Conservation (phyloP, 2,329 filamentous ascomycete species). For the Septoria petroselini region DNA sequence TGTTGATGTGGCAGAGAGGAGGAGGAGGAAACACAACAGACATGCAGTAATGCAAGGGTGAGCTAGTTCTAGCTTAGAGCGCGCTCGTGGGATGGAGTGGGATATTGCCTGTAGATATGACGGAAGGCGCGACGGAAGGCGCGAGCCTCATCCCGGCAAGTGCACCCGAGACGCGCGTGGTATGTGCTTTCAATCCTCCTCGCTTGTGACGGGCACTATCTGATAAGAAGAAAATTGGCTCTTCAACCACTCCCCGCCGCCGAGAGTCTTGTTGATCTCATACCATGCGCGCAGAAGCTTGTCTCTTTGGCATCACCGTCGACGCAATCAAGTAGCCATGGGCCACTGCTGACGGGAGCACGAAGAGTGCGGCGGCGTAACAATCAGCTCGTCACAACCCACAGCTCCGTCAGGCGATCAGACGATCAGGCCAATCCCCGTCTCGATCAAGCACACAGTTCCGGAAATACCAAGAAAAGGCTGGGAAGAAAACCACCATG, state of each 20-base stretch:
- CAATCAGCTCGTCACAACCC: neutral
- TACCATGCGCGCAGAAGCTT: conserved; percentile 11
- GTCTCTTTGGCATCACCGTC: conserved; percentile 10
- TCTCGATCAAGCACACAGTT: too few relatives aligned
- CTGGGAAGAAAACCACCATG: conserved; percentile 10
- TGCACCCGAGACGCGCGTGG: neutral
- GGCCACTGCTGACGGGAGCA: conserved; percentile 10
- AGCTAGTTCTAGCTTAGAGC: too few relatives aligned
- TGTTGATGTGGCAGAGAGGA: conserved; percentile 6
- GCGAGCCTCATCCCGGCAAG: conserved; percentile 1
- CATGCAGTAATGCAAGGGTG: conserved; percentile 1
- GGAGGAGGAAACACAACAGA: conserved; percentile 4
- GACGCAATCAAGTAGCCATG: conserved; percentile 21
- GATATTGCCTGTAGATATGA: conserved; percentile 2
- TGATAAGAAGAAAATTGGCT: conserved; percentile 6
- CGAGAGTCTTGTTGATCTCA: neutral
- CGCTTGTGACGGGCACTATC: conserved; percentile 1
- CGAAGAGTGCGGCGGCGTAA: conserved; percentile 3
- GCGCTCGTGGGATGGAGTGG: conserved; percentile 1
- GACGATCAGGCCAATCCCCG: too few relatives aligned
- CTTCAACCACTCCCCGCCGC: neutral
- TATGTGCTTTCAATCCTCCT: neutral
- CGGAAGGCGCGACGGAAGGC: neutral
- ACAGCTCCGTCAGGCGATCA: neutral
- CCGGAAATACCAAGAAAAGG: neutral